Conservation (phyloP, 306 rosid species). For the Casuarina equisetifolia region DNA sequence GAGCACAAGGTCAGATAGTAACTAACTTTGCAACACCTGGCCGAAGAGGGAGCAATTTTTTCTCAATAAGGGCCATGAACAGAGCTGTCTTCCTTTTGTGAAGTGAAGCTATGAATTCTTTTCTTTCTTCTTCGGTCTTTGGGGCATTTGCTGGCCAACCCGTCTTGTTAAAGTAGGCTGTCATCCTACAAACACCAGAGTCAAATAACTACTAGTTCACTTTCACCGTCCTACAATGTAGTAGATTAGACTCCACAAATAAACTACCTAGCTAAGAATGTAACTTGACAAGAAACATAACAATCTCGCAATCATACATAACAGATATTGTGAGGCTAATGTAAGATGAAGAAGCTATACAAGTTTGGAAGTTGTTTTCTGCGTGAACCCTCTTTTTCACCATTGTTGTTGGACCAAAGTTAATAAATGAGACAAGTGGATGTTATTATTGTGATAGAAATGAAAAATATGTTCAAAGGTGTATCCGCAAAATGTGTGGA, state of each 20-base stretch:
- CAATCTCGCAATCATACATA: not conserved
- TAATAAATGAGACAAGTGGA: too few relatives aligned
- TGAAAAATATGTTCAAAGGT: not conserved
- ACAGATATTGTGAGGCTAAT: not conserved
- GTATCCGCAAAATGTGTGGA: not conserved
- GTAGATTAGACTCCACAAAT: not conserved
- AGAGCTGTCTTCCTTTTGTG: conserved; percentile 92
- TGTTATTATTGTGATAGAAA: not conserved
- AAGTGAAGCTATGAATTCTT: conserved; percentile 81
- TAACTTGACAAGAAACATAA: not conserved
- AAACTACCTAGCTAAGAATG: not conserved
- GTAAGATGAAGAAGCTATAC: not conserved
- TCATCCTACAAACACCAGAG: conserved; percentile 61
- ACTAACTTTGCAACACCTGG: conserved; percentile 98
- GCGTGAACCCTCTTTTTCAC: not conserved
- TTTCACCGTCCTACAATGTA: conserved; percentile 12
- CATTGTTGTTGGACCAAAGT: too few relatives aligned
- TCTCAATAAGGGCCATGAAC: conserved; percentile 94
- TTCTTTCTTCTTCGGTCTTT: conserved; percentile 65
- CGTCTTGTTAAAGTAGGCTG: conserved; percentile 82
- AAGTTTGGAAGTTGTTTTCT: not conserved
- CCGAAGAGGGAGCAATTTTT: conserved; percentile 88
- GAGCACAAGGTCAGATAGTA: conserved; percentile 41
- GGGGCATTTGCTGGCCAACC: conserved; percentile 97
- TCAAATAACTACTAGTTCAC: conserved; percentile 15